Base-by-base conservation (phyloP, 73 alveolate species). In the Stentor roeselii region DNA sequence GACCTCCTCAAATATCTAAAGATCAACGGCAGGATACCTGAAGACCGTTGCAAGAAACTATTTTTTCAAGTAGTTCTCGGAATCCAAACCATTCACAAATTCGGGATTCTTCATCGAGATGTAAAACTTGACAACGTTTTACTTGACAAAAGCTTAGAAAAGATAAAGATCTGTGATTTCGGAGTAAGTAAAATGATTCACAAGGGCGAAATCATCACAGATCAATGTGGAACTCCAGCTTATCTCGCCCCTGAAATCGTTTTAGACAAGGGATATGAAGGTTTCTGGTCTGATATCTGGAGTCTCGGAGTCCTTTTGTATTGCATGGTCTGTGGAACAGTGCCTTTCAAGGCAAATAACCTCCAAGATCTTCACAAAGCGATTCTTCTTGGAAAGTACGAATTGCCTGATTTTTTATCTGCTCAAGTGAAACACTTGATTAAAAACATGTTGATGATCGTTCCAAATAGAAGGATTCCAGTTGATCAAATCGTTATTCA, bases 331-430 rank as follows among this genome's bases (percentile, higher is more conserved):
- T 93, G 92, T 75, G 99, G 99, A 36, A 95, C 96, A 50, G 96
- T 97, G 1, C 99, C 99, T 35, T 97, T 97, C 83, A 95, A 92
- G 85, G 99, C 97, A 14, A 93, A 87, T 42, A 95, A 91, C 90
- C 88, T 95, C 94, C 90, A 90, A 42, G 99, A 95, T 80, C 89
- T 97, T 35, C 98, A 94, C 82, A 83, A 82, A 3, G 36, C 76
- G 32, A 88, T 88, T n/a, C 58, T 76, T 36, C 75, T 83, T 59
- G 94, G 94, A 14, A 90, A 95, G 77, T 96, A 88, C 78, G 78
- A 39, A 3, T 76, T 95, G 75, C 99, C 94, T 15, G 89, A 84
- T 27, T 77, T 60, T 60, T 76, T 42, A 34, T 82, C 30, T 0
- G 40, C 35, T 30, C 14, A 58, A 58, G 59, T 21, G 3, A 34